These are phyloP conservation scores for Lactifluus volemus DNA, from an alignment of 768 basidiomycete genomes.

Conservation along the genomic window DNA sequence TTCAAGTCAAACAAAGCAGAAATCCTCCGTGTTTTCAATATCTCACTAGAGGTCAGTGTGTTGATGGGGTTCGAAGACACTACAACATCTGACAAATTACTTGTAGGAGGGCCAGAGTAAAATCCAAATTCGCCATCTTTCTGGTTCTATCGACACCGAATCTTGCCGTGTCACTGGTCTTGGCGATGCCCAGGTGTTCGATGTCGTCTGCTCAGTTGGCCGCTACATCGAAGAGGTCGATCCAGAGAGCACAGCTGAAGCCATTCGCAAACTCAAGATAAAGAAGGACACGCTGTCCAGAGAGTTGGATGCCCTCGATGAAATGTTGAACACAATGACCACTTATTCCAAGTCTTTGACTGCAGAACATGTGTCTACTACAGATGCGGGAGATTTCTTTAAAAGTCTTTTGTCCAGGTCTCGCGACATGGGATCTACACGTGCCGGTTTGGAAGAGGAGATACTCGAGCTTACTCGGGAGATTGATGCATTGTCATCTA, in stretches of 20 bases:
- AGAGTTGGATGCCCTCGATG: conserved; percentile 33
- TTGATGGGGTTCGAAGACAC: not conserved
- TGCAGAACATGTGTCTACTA: conserved; percentile 34
- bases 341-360: conserved; percentile 36
- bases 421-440: conserved; percentile 28
- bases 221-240: conserved; percentile 17
- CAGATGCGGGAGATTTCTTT: conserved; percentile 35
- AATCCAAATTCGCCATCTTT: conserved; percentile 40
- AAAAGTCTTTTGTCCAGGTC: conserved; percentile 34
- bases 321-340: conserved; percentile 35
- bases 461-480: conserved; percentile 27
- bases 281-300: conserved; percentile 31
- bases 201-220: conserved; percentile 42
- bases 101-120: conserved; percentile 45
- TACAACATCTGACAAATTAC: not conserved
- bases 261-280: conserved; percentile 24
- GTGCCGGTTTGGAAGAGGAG: conserved; percentile 32
- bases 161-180: conserved; percentile 47
- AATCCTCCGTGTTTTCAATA: conserved; percentile 41
- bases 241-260: conserved; percentile 22
- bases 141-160: conserved; percentile 42
- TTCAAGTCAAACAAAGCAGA: conserved; percentile 51
- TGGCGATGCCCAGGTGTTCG: conserved; percentile 40
- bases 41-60: conserved; percentile 40
- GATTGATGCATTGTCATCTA: conserved; percentile 31